Evolutionary conservation across 495 filamentous ascomycete species (phyloP), one percentile per base, ranked within the genome.

Genomic region (Aspergillus indologenus): DNA sequence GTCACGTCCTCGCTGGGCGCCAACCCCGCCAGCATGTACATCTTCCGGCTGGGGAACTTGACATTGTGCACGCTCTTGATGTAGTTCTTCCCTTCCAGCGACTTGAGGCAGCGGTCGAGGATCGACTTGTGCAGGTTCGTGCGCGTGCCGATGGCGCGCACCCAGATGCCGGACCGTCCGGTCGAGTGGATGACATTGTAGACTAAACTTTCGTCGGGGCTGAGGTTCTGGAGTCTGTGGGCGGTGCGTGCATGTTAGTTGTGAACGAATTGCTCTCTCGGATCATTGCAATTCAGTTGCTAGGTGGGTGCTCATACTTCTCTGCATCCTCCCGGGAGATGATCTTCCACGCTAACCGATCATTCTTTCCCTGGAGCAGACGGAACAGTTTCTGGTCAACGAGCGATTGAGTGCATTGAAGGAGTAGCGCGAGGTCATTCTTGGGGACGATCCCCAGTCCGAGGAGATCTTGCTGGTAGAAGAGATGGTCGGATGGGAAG

Each of bases 141-240:
- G 55, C 85, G 83, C 47, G 73, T 80, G 65, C 89, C 87, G 56
- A 98, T 86, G 3, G 84, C 85, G 60, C 89, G 87, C 50, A 88
- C 85, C 94, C 94, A 98, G 56, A 95, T 89, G 24, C 93, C 95
- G 59, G 91, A 87, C 45, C 80, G 80, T 22, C 85, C 88, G 22
- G 87, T 85, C 51, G 88, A 85, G 65, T 97, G 92, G 63, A 98
- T 92, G 59, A 87, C 83, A 57, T 83, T 81, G 80, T 93, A 97
- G 4, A 98, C 84, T 54, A 95, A 74, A 61, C 83, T 82, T 66
- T 95, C 90, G 60, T 96, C 90, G 47, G 74, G 65, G 61, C 71
- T 83, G 23, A 90, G 81, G 55, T 76, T 76, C 51, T 84, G 83
- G 68, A 89, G 87, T 75, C 87, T 90, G 61, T 26, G 40, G 1